Base-by-base conservation (phyloP, 345 rosid species). In the Gossypium australe region DNA sequence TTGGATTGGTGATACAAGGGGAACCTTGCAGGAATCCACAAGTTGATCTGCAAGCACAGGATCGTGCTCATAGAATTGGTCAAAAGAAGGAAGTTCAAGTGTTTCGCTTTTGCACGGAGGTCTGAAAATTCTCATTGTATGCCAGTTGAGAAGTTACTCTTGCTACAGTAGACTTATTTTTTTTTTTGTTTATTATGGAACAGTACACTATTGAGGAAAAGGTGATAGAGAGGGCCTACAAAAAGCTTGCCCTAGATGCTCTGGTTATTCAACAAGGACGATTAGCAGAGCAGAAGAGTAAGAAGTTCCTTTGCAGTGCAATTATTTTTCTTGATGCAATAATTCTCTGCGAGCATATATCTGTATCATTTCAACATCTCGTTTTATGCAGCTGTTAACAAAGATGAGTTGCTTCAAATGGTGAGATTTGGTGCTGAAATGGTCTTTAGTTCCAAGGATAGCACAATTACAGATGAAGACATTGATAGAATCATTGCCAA, bases 51-150 rank as follows among this genome's bases (percentile, higher is more conserved):
- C 99, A 95, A 89, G 98, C 99, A 57, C 97, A 95, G 83, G 99
- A 91, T 78, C 97, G 99, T 78, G 99, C 99, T 77, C 99, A 93
- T 80, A 89, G 99, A 80, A 95, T 93, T 86, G 97, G 99, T 67
- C 99, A 91, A 75, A 95, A 92, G 86, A 96, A 92, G 88, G 99
- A 96, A 90, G 98, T 95, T 70, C 99, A 93, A 91, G 99, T 95
- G 73, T 93, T 96, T 78, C 85, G 99, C 56, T 96, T 96, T 79
- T 91, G 98, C 85, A 96, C 98, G 4, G 99, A 96, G 97, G 99
- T 93, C 13, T 75, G 79, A 2, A 25, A 44, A 52, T 55, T 64
- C 20, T 55, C 72, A 8, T 70, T 71, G 18, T 74, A 41, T 78
- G 67, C 56, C 51, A 18, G 44, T 4, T 58, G 45, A 58, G 51